A percentile compares a stretch with the other conserved stretches of the same genome.
Evolutionary conservation across 1,284 basidiomycete species (phyloP).

Genomic region (Mycosarcoma mackinlayi): DNA sequence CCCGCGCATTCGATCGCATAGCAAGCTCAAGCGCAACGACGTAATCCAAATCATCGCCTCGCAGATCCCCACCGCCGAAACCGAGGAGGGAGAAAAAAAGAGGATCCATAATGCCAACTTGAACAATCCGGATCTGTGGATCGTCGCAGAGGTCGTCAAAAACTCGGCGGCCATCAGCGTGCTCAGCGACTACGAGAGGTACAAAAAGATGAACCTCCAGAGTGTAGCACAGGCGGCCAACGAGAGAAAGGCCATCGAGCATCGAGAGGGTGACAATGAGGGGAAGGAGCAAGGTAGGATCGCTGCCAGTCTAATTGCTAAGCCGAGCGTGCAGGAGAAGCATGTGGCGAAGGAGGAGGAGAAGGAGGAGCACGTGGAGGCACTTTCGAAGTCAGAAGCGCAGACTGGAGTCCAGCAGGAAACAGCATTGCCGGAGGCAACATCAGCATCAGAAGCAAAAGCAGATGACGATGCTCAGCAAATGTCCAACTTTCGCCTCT

Average conservation of each 20-base stretch:
- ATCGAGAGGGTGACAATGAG: background rate
- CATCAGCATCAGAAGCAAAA: background rate
- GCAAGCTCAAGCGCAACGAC: constrained; percentile 46
- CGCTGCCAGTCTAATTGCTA: constrained; percentile 16
- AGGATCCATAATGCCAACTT: constrained; percentile 53
- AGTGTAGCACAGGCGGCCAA: constrained; percentile 41
- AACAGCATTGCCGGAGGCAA: background rate
- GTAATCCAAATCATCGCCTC: constrained; percentile 54
- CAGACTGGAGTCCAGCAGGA: background rate
- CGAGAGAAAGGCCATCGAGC: constrained; percentile 14
- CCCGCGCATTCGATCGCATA: constrained; percentile 57
- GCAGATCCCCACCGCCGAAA: constrained; percentile 34
- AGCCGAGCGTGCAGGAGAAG: background rate
- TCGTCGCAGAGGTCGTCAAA: constrained; percentile 58
- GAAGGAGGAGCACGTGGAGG: background rate
- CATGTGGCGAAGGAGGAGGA: background rate
- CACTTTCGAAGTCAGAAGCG: background rate
- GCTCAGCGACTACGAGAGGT: constrained; percentile 43
- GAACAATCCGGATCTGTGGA: constrained; percentile 47
- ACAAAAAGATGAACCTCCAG: constrained; percentile 56
- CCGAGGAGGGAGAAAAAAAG: constrained; percentile 5
- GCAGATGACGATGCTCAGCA: constrained; percentile 5
- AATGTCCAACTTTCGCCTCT: constrained; percentile 35
- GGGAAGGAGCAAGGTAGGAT: constrained; percentile 12
- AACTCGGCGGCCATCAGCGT: constrained; percentile 58